Conservation (phyloP, 164 flowering plant genomes). For the Amborella trichopoda region DNA sequence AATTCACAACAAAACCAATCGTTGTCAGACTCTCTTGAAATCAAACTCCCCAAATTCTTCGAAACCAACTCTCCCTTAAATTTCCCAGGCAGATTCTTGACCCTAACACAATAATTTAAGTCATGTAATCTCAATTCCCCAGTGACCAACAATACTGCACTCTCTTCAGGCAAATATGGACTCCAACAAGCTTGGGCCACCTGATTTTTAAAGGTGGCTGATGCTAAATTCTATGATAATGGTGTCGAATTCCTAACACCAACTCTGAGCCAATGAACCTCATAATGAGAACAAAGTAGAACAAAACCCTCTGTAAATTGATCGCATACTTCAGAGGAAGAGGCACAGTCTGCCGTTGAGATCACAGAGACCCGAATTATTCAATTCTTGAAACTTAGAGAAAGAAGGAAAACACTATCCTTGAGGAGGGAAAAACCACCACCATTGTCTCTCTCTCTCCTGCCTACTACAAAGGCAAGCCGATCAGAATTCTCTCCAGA, state of each 20-base stretch:
- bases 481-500: too few species aligned
- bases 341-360: too few species aligned
- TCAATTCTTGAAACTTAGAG: too few species aligned
- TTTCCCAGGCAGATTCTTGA: constrained; percentile 1
- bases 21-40: constrained; percentile 2
- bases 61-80: constrained; percentile 24
- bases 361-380: too few species aligned
- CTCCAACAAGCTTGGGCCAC: constrained; percentile 70
- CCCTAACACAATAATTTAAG: constrained; percentile 14
- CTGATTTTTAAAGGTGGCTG: constrained; percentile 21
- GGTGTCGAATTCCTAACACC: constrained; percentile 10
- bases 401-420: too few species aligned
- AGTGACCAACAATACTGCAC: constrained; percentile 48
- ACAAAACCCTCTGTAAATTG: too few species aligned
- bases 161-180: constrained; percentile 46
- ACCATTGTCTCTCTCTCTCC: too few species aligned
- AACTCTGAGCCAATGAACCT: constrained; percentile 58
- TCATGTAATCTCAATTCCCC: constrained; percentile 66
- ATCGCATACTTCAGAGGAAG: too few species aligned
- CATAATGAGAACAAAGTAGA: constrained; percentile 34
- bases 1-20: constrained; percentile 69
- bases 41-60: background rate
- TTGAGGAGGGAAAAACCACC: too few species aligned
- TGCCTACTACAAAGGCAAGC: too few species aligned
- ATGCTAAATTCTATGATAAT: constrained; percentile 24